Evolutionary conservation across 306 rosid genomes (phyloP).

Genomic region (Cotoneaster glaucophyllus): DNA sequence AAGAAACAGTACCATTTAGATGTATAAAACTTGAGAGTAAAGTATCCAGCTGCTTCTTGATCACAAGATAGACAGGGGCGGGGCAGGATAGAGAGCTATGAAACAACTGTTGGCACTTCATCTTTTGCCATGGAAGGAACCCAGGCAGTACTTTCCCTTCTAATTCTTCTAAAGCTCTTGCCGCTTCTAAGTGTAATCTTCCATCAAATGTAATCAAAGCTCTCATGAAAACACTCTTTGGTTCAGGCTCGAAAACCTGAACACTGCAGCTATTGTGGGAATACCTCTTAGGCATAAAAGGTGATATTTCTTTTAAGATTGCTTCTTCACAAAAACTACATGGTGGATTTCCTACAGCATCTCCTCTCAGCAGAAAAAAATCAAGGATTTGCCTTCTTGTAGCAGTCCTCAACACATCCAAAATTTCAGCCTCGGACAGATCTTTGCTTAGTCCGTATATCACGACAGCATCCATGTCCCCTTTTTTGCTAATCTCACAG

Average conservation of each 20-base stretch:
- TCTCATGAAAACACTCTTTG: constrained; percentile 50
- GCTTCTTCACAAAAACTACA: constrained; percentile 63
- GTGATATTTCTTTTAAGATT: constrained; percentile 60
- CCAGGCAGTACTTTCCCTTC: constrained; percentile 78
- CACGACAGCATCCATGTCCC: constrained; percentile 30
- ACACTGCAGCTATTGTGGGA: constrained; percentile 50
- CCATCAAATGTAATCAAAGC: constrained; percentile 81
- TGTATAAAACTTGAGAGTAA: constrained; percentile 41
- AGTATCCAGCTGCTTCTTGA: constrained; percentile 48
- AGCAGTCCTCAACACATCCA: constrained; percentile 45
- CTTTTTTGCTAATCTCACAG: constrained; percentile 45
- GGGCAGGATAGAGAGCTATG: constrained; percentile 66
- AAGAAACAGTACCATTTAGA: constrained; percentile 39
- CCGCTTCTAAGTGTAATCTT: constrained; percentile 91
- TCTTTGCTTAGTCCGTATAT: constrained; percentile 51
- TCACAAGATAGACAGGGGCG: constrained; percentile 48
- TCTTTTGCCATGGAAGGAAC: constrained; percentile 84
- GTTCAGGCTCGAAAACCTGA: constrained; percentile 64
- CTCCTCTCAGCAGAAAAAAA: constrained; percentile 65
- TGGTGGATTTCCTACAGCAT: constrained; percentile 54
- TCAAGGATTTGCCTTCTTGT: constrained; percentile 66
- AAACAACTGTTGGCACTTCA: constrained; percentile 71
- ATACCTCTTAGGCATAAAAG: constrained; percentile 53
- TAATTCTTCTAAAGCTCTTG: constrained; percentile 75
- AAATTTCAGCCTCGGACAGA: constrained; percentile 58